Conservation (phyloP, 768 basidiomycete genomes). For the Amanita pallidorosea region DNA sequence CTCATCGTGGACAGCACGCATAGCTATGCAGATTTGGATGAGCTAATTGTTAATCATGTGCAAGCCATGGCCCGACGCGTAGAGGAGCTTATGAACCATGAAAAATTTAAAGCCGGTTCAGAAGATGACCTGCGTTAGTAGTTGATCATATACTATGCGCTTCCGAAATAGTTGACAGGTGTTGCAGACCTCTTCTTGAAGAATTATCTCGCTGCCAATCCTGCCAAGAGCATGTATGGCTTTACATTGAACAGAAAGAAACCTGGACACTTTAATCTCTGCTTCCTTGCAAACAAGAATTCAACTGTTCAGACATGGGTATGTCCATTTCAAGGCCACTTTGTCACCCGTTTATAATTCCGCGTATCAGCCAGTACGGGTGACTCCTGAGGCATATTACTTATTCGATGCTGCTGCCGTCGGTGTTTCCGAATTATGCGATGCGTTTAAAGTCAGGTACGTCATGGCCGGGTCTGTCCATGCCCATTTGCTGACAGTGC, state of each 20-base stretch:
- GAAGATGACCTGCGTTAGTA: conserved; percentile 89
- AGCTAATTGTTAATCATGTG: conserved; percentile 93
- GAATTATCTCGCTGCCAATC: conserved; percentile 88
- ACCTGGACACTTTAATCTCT: conserved; percentile 89
- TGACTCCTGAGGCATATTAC: conserved; percentile 81
- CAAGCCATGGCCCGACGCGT: conserved; percentile 89
- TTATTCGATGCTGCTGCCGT: conserved; percentile 85
- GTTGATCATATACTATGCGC: conserved; percentile 1
- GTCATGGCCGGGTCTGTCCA: conserved; percentile 9
- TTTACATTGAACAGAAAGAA: conserved; percentile 84
- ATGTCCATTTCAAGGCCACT: conserved; percentile 16
- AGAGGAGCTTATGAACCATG: conserved; percentile 90
- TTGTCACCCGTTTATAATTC: conserved; percentile 6
- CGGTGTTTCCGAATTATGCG: conserved; percentile 88
- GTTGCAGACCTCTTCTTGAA: conserved; percentile 70
- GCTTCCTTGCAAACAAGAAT: conserved; percentile 89
- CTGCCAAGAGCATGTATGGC: conserved; percentile 90
- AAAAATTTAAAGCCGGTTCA: conserved; percentile 84
- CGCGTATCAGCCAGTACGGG: conserved; percentile 63
- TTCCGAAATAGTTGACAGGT: background rate
- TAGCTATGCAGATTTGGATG: conserved; percentile 88
- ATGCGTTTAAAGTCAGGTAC: conserved; percentile 90
- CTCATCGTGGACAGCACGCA: conserved; percentile 71
- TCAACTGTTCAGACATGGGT: conserved; percentile 91
- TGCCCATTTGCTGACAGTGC: background rate